Base-by-base conservation (phyloP, 106 monocot species). In the Triglochin maritima region DNA sequence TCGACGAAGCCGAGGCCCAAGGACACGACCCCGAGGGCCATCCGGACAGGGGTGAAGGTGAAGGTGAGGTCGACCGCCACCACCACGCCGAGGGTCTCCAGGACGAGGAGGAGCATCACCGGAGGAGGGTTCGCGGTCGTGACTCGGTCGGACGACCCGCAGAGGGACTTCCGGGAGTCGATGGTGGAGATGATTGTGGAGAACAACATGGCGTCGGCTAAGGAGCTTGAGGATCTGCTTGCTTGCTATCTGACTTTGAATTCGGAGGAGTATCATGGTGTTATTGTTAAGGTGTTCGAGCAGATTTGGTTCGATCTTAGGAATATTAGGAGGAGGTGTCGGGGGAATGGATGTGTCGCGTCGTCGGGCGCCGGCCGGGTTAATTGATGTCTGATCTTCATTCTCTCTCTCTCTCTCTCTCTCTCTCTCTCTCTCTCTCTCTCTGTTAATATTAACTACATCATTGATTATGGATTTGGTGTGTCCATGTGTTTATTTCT, bases 161-260 rank as follows among this genome's bases (percentile, higher is more conserved):
- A 65, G 57, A 77, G 47, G 81, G 95, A 95, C 69, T 95, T 95
- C 79, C 60, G 65, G 41, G 90, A 95, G 12, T 90, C 90, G 4
- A 95, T 90, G 90, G 59, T 81, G 78, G 95, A 95, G 83, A 95
- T 90, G 95, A 95, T 95, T 57, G 51, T 80, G 2, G 90, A 77
- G 81, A 90, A 95, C 62, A 71, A 82, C n/a, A 75, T 95, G 44
- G 7, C 67, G 0, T 51, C 60, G 6, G 54, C 83, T 2, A 74
- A 77, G 56, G 95, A 85, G 59, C 67, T 90, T 46, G 95, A 87
- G 68, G 90, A 95, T 8, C 71, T 95, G 9, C 77, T 95, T 5
- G 83, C 95, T 14, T 87, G 83, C 72, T 95, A 87, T 76, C 70
- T 95, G 29, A 73, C 81, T 2, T 76, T 95, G 17, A 95, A 95